phyloP scores from a whole-genome alignment of 1,284 basidiomycete species.

The Phenoliferia sp. region DNA sequence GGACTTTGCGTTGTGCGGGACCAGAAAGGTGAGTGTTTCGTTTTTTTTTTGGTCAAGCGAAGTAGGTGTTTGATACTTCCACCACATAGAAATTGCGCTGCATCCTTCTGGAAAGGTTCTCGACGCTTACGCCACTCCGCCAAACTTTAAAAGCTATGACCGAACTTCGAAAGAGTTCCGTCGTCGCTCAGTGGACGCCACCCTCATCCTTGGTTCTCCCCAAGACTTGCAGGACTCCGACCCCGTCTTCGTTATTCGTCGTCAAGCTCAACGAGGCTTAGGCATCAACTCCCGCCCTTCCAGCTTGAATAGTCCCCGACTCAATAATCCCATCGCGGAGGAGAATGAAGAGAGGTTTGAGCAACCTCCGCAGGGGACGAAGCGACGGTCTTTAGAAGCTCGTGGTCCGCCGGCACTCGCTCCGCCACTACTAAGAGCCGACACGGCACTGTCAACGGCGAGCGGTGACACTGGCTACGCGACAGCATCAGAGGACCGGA shows the following conservation, averaged over 20 bases:
- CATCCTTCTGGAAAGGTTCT: slow-evolving; percentile 71
- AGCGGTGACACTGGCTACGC: neutral
- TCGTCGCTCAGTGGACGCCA: slow-evolving; percentile 81
- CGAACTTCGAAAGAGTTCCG: slow-evolving; percentile 60
- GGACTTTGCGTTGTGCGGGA: slow-evolving; percentile 54
- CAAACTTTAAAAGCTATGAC: slow-evolving; percentile 61
- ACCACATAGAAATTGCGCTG: slow-evolving; percentile 63
- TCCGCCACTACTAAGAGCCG: neutral
- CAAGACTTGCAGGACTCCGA: slow-evolving; percentile 77
- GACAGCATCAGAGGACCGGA: slow-evolving; percentile 1
- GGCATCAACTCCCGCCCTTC: neutral
- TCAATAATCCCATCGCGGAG: neutral
- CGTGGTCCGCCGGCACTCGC: neutral
- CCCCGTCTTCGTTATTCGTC: slow-evolving; percentile 72
- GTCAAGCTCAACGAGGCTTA: slow-evolving; percentile 12
- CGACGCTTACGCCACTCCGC: slow-evolving; percentile 75
- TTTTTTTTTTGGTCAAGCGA: neutral
- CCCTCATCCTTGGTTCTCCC: slow-evolving; percentile 59
- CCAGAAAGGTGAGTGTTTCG: slow-evolving; percentile 50
- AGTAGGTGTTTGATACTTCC: slow-evolving; percentile 7
- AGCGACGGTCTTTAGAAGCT: neutral
- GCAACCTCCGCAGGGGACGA: slow-evolving; percentile 12
- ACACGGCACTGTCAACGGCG: neutral
- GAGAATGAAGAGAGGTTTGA: slow-evolving; percentile 27
- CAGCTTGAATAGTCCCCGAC: neutral